phyloP scores from a whole-genome alignment of 2,329 filamentous ascomycete genomes.

The Saccharata proteae region DNA sequence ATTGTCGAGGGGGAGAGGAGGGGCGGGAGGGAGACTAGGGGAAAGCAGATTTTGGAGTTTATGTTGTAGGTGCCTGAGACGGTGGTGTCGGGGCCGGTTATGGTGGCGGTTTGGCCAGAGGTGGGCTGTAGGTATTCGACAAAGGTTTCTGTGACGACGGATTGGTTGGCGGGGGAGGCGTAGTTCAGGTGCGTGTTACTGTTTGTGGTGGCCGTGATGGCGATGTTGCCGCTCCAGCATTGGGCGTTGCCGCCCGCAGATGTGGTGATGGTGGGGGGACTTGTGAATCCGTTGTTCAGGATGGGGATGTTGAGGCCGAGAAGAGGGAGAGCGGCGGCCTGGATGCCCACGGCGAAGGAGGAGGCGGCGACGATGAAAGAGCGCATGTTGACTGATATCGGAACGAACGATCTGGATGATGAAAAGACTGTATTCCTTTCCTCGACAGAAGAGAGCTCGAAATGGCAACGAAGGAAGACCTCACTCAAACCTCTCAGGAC shows the following conservation, averaged over 20 bases:
- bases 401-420: too few species aligned
- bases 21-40: neutral
- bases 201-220: neutral
- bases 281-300: too few species aligned
- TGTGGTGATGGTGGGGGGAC: too few species aligned
- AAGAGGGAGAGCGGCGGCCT: neutral
- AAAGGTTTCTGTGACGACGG: neutral
- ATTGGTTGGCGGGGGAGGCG: neutral
- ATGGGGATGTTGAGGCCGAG: neutral
- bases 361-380: too few species aligned
- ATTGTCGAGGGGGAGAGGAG: neutral
- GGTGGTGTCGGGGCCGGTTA: neutral
- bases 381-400: too few species aligned
- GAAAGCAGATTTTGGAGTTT: neutral
- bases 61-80: conserved; percentile 1
- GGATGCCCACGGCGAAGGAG: too few species aligned
- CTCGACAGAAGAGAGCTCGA: too few species aligned
- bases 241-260: neutral
- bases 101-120: neutral
- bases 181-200: neutral
- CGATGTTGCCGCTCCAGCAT: neutral
- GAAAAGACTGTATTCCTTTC: too few species aligned
- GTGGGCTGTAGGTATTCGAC: neutral
- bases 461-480: too few species aligned
- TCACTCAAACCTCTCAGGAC: too few species aligned